These are phyloP conservation scores for Verticillium isaacii DNA, from an alignment of 2,329 filamentous ascomycete genomes.

Conservation along the genomic window DNA sequence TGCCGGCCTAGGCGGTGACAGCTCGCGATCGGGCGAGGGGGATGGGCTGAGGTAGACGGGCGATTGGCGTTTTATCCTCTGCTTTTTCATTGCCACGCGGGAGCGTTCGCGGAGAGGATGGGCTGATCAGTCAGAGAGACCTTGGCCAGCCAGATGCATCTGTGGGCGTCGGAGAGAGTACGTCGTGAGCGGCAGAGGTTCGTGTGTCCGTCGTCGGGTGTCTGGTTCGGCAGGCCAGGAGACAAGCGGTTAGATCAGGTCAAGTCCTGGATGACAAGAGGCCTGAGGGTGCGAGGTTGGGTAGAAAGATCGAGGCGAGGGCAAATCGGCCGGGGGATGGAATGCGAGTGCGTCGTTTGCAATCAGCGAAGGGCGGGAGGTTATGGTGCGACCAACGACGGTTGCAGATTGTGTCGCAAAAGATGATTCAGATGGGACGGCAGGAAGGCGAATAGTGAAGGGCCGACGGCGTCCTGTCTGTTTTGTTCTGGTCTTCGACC, in stretches of 20 bases:
- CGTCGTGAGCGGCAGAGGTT: background rate
- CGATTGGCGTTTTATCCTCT: slow-evolving; percentile 39
- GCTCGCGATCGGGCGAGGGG: slow-evolving; percentile 32
- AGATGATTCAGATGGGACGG: background rate
- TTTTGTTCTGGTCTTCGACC: background rate
- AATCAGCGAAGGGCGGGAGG: background rate
- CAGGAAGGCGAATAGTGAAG: background rate
- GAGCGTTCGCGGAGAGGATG: background rate
- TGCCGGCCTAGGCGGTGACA: slow-evolving; percentile 35
- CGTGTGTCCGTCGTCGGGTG: background rate
- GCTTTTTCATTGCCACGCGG: slow-evolving; percentile 37
- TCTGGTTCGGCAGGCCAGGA: background rate
- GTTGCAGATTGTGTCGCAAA: background rate
- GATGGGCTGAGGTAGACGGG: slow-evolving; percentile 36
- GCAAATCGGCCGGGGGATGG: background rate
- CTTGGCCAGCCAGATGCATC: background rate
- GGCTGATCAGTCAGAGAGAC: background rate
- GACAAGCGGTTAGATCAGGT: background rate
- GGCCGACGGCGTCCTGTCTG: background rate
- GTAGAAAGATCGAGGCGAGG: background rate
- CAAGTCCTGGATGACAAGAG: background rate
- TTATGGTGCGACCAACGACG: background rate
- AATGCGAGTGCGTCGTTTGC: background rate
- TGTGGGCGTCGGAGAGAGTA: background rate
- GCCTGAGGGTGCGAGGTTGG: background rate